phyloP scores from a whole-genome alignment of 495 filamentous ascomycete genomes.

The Bacidia rubella region DNA sequence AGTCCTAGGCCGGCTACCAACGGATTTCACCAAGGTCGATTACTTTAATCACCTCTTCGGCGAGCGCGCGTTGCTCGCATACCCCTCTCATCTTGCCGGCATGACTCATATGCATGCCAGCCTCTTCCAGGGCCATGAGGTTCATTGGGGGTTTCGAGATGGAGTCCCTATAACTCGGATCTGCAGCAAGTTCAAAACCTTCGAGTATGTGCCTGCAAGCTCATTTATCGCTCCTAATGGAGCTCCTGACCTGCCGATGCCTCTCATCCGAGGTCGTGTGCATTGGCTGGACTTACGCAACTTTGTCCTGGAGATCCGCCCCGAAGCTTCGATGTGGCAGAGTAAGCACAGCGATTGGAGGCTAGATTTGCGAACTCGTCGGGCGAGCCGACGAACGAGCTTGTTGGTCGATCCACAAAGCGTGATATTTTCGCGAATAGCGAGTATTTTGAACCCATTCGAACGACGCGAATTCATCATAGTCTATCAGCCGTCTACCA shows the following conservation, averaged over 20 bases:
- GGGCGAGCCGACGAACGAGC: neutral
- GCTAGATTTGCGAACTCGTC: neutral
- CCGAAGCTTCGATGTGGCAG: conserved; percentile 27
- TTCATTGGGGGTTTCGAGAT: conserved; percentile 37
- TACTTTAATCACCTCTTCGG: conserved; percentile 34
- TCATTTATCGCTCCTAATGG: neutral
- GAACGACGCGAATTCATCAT: conserved; percentile 3
- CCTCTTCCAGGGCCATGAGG: conserved; percentile 20
- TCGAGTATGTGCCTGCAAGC: conserved; percentile 6
- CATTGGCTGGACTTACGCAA: conserved; percentile 46
- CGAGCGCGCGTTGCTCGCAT: conserved; percentile 31
- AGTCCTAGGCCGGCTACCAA: conserved; percentile 34
- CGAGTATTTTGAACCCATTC: conserved; percentile 7
- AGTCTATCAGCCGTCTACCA: conserved; percentile 5
- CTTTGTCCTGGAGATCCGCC: conserved; percentile 37
- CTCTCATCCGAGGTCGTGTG: conserved; percentile 32
- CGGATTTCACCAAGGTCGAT: conserved; percentile 24
- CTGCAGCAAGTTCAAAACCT: neutral
- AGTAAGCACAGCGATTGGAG: conserved; percentile 7
- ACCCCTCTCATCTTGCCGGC: conserved; percentile 29
- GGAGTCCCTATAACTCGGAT: conserved; percentile 28
- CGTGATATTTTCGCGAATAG: neutral
- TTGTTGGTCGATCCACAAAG: conserved; percentile 10
- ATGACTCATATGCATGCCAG: conserved; percentile 32
- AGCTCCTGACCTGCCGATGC: conserved; percentile 27